Percentiles rank a stretch among this genome's conserved stretches.
Evolutionary conservation across 495 filamentous ascomycete species (phyloP).

Genomic region (Geopyxis carbonaria): DNA sequence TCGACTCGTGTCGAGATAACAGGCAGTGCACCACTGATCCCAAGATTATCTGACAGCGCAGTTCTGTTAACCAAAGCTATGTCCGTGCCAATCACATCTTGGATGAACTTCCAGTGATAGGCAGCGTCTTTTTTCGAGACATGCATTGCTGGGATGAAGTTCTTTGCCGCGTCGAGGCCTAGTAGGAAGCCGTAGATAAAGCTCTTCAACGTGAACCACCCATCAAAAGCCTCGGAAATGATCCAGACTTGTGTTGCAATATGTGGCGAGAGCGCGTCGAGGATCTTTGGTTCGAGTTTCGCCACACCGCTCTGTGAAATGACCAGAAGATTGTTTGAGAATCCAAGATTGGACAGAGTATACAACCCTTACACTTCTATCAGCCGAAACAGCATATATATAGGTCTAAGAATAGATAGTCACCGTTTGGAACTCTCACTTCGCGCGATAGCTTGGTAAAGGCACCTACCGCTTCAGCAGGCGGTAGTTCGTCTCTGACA

Average conservation of each 20-base stretch:
- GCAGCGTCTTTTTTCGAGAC: background rate
- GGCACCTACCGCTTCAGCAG: background rate
- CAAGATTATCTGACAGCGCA: background rate
- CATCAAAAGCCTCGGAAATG: background rate
- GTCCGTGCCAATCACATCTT: background rate
- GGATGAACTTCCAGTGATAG: background rate
- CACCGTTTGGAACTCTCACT: background rate
- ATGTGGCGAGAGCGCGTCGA: background rate
- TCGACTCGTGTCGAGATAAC: background rate
- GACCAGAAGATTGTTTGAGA: background rate
- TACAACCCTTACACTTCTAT: no score
- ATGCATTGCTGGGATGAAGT: no score
- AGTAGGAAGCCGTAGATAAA: background rate
- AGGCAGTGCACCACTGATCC: background rate
- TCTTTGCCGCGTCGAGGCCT: background rate
- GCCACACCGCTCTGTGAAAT: background rate
- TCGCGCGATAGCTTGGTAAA: background rate
- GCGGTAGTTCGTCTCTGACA: background rate
- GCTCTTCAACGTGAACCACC: background rate
- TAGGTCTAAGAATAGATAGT: no score
- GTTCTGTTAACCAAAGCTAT: background rate
- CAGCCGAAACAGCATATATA: no score
- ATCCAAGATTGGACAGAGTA: background rate
- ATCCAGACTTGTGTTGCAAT: background rate
- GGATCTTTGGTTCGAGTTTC: background rate